A percentile compares a stretch with the other conserved stretches of the same genome.
Evolutionary conservation across 768 basidiomycete genomes (phyloP).

Genomic region (Austroboletus eburneus): DNA sequence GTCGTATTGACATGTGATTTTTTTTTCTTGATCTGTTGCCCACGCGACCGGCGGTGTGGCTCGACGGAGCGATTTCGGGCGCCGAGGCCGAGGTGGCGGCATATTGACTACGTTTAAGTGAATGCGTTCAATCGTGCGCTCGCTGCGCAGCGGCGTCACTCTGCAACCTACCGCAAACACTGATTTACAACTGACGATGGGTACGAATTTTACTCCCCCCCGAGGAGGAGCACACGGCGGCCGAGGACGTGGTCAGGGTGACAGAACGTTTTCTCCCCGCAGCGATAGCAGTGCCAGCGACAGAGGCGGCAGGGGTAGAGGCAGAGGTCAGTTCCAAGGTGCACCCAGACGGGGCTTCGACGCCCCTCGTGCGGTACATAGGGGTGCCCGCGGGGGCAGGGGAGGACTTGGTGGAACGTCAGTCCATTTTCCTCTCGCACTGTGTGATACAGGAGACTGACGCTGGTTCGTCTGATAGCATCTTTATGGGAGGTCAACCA

Average conservation of each 20-base stretch:
- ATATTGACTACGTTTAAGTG: too few species aligned
- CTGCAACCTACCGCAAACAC: too few species aligned
- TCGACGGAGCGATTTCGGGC: too few species aligned
- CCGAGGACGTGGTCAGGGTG: constrained; percentile 5
- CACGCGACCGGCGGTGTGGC: too few species aligned
- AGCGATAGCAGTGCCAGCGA: constrained; percentile 5
- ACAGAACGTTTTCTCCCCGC: background rate
- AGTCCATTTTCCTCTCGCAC: constrained; percentile 2
- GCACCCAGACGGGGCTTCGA: constrained; percentile 7
- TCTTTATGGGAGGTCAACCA: constrained; percentile 34
- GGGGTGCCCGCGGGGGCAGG: constrained; percentile 17
- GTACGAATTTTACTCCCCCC: too few species aligned
- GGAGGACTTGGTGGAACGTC: constrained; percentile 18
- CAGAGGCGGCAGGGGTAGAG: constrained; percentile 31
- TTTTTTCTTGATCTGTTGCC: background rate
- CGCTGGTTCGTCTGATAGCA: background rate
- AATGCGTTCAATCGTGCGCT: too few species aligned
- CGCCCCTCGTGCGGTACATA: constrained; percentile 18
- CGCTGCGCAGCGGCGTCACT: too few species aligned
- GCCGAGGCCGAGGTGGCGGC: too few species aligned
- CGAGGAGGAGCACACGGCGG: constrained; percentile 7
- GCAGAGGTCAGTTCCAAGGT: background rate
- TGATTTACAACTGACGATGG: too few species aligned
- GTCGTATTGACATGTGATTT: background rate
- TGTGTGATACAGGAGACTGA: background rate